phyloP scores from a whole-genome alignment of 257 asterid genomes.

The Parsonsia alboflavescens region DNA sequence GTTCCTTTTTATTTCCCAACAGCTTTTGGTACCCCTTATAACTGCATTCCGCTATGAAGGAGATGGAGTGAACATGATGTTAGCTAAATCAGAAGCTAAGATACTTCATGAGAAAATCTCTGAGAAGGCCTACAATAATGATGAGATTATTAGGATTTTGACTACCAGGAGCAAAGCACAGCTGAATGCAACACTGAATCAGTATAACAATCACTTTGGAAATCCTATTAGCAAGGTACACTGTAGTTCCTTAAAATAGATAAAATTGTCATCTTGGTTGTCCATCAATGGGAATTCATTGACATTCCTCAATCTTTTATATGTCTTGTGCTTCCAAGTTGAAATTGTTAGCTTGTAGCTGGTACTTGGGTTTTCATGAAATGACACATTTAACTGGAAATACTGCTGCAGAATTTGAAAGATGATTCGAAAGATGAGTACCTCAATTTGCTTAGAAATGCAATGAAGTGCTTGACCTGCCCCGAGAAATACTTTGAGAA shows the following conservation, averaged over 20 bases:
- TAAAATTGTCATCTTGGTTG: not conserved
- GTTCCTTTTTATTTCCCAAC: constrained; percentile 15
- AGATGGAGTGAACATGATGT: constrained; percentile 58
- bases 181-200: constrained; percentile 81
- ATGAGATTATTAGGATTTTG: constrained; percentile 64
- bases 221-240: constrained; percentile 66
- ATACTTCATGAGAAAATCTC: constrained; percentile 66
- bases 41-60: constrained; percentile 83
- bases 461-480: constrained; percentile 62
- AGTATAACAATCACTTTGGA: constrained; percentile 67
- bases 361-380: not conserved
- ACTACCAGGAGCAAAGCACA: constrained; percentile 91
- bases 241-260: not conserved
- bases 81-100: constrained; percentile 82
- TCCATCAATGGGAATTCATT: not conserved
- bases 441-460: constrained; percentile 57
- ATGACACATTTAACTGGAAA: not conserved
- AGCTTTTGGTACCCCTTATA: constrained; percentile 91
- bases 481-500: constrained; percentile 76
- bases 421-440: constrained; percentile 51
- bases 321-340: not conserved
- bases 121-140: constrained; percentile 58
- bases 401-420: constrained; percentile 55
- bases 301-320: not conserved
- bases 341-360: not conserved